These are phyloP conservation scores for Stellera chamaejasme DNA, from an alignment of 345 rosid species.

Conservation along the genomic window DNA sequence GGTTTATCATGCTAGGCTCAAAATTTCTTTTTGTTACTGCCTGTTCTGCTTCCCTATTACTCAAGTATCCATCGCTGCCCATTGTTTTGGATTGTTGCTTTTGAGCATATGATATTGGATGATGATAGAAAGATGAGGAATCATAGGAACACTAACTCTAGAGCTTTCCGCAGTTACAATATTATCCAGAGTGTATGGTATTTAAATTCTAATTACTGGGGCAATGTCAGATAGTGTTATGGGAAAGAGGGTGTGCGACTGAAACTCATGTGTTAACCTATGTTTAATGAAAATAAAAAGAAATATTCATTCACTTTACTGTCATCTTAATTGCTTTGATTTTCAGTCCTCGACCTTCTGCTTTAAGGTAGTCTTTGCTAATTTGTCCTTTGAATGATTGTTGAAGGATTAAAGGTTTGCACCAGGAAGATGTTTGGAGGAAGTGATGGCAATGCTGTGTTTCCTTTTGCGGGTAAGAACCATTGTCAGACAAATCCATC, in stretches of 20 bases:
- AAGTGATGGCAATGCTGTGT: conserved; percentile 42
- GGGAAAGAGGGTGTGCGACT: not conserved
- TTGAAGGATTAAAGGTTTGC: conserved; percentile 5
- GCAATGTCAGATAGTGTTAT: too few species aligned
- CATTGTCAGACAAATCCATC: conserved; percentile 52
- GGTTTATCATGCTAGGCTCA: too few species aligned
- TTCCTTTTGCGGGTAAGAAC: conserved; percentile 47
- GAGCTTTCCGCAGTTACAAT: too few species aligned
- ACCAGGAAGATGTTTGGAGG: conserved; percentile 57
- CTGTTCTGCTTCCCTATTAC: too few species aligned
- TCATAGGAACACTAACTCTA: too few species aligned
- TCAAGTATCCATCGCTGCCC: too few species aligned
- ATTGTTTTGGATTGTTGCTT: too few species aligned
- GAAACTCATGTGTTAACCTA: not conserved
- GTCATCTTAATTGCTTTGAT: not conserved
- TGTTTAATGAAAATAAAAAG: not conserved
- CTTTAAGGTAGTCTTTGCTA: conserved; percentile 20
- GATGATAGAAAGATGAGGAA: too few species aligned
- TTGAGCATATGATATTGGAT: too few species aligned
- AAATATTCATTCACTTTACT: not conserved
- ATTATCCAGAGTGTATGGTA: too few species aligned
- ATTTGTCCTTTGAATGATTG: conserved; percentile 11
- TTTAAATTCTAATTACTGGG: too few species aligned
- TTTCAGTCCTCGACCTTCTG: conserved; percentile 6
- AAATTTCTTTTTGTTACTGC: too few species aligned